A percentile compares a stretch with the other conserved stretches of the same genome.
phyloP scores from a whole-genome alignment of 2,329 filamentous ascomycete species.

The Beauveria pseudobassiana region DNA sequence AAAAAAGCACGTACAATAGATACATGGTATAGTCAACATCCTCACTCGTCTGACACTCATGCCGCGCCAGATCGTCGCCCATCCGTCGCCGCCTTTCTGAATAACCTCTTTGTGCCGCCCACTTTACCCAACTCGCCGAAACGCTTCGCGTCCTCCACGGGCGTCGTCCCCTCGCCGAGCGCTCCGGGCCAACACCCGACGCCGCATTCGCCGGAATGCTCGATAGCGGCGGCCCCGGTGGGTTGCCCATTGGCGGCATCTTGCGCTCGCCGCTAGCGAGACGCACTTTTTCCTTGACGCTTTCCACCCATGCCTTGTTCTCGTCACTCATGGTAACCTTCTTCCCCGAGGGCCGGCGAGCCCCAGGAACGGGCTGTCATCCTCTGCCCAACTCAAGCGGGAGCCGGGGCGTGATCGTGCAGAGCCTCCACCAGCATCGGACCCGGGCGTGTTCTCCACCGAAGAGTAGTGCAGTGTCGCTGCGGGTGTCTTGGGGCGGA shows the following conservation, averaged over 20 bases:
- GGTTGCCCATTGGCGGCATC: slow-evolving; percentile 20
- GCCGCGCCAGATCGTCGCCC: slow-evolving; percentile 1
- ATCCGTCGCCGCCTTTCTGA: slow-evolving; percentile 37
- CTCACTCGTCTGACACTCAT: background rate
- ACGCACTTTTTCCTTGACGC: slow-evolving; percentile 72
- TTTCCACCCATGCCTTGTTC: slow-evolving; percentile 73
- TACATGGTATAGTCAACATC: slow-evolving; percentile 10
- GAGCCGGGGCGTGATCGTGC: slow-evolving; percentile 44
- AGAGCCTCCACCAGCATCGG: slow-evolving; percentile 30
- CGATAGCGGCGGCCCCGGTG: slow-evolving; percentile 9
- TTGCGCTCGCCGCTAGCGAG: slow-evolving; percentile 55
- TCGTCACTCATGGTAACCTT: slow-evolving; percentile 62
- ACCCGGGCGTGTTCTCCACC: slow-evolving; percentile 34
- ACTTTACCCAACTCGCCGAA: slow-evolving; percentile 68
- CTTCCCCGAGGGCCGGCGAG: slow-evolving; percentile 61
- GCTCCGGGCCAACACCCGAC: background rate
- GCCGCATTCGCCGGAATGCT: background rate
- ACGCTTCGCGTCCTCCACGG: slow-evolving; percentile 24
- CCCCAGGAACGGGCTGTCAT: slow-evolving; percentile 53
- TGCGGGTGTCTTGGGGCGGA: slow-evolving; percentile 37
- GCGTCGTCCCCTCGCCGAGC: background rate
- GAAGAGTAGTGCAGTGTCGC: slow-evolving; percentile 32
- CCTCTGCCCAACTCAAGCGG: slow-evolving; percentile 49
- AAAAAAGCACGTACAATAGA: background rate
- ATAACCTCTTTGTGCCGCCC: slow-evolving; percentile 65